Evolutionary conservation across 768 basidiomycete genomes (phyloP), one percentile per base, ranked within the genome.

Genomic region (Nidularia pulvinata): DNA sequence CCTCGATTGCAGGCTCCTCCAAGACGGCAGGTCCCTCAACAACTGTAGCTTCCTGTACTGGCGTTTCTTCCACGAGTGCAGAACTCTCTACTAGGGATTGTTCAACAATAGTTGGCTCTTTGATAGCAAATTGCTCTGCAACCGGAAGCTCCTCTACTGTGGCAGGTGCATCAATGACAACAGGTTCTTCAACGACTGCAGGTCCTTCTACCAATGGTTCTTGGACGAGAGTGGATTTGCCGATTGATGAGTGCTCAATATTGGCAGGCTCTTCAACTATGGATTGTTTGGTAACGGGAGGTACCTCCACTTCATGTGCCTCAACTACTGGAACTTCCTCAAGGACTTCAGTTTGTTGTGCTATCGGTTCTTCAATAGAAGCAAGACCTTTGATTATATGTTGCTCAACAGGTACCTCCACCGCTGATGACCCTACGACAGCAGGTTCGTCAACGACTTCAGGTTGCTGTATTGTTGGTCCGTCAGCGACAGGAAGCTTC

Each of bases 1-100:
- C 51, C 10, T 56, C 59, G 16, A 45, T 25, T 11, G 56, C 22
- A 10, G 55, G 48, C 1, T 60, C 59, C 30, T 46, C 48, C 16
- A 48, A 45, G 3, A 55, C 22, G 37, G 9, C 7, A 39, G n/a
- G 37, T n/a, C 37, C 37, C 7, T 39, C 37, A 9, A 9, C 37
- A 7, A 7, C 37, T 39, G 7, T 39, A 9, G 9, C 48, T 49
- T 13, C 13, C 9, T 49, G 32, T 16, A 50, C 11, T 37, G 33
- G 25, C 35, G 6, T 16, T 16, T 37, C 10, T 35, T 14, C n/a
- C 35, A 14, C 19, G 32, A 46, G 45, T 19, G 45, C n/a, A n/a
- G n/a, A n/a, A n/a, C n/a, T n/a, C n/a, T n/a, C 37, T 7, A 39
- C 37, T 7, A 33, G 19, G 19, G 11, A 6, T 32, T 49, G 19